A percentile compares a stretch with the other conserved stretches of the same genome.
These are phyloP conservation scores for Aphanomyces stellatus DNA, from an alignment of 352 stramenopile species.

Conservation along the genomic window DNA sequence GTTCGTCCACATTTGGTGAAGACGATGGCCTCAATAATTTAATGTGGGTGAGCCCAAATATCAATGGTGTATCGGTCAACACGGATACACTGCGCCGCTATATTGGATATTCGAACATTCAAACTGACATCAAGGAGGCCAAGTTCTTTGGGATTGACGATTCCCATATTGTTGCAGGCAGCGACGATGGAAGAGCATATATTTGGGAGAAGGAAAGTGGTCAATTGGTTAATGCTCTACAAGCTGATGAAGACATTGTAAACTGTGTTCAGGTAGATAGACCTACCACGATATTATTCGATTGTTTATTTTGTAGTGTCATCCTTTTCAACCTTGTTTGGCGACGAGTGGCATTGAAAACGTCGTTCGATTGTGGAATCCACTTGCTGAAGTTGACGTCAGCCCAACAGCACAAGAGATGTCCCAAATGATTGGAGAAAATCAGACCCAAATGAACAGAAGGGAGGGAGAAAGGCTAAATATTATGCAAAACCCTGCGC, in stretches of 20 bases:
- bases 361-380: constrained; percentile 71
- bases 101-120: constrained; percentile 80
- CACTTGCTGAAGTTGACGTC: constrained; percentile 34
- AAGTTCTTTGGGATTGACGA: constrained; percentile 83
- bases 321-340: constrained; percentile 66
- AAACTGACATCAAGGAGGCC: constrained; percentile 88
- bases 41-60: constrained; percentile 42
- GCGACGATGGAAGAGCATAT: constrained; percentile 76
- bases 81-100: constrained; percentile 63
- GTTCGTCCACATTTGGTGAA: no score
- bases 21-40: no score
- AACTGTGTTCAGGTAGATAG: constrained; percentile 67
- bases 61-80: constrained; percentile 40
- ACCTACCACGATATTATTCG: no score
- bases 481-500: not conserved
- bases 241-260: constrained; percentile 77
- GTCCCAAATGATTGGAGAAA: constrained; percentile 39
- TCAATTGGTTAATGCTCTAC: constrained; percentile 68
- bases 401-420: constrained; percentile 40
- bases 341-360: constrained; percentile 79
- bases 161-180: constrained; percentile 77
- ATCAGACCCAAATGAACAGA: constrained; percentile 52
- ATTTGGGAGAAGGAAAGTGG: constrained; percentile 81
- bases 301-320: no score
- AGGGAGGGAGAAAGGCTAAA: not conserved